Base-by-base conservation (phyloP, 352 stramenopile species). In the Phytopythium oedochilum region DNA sequence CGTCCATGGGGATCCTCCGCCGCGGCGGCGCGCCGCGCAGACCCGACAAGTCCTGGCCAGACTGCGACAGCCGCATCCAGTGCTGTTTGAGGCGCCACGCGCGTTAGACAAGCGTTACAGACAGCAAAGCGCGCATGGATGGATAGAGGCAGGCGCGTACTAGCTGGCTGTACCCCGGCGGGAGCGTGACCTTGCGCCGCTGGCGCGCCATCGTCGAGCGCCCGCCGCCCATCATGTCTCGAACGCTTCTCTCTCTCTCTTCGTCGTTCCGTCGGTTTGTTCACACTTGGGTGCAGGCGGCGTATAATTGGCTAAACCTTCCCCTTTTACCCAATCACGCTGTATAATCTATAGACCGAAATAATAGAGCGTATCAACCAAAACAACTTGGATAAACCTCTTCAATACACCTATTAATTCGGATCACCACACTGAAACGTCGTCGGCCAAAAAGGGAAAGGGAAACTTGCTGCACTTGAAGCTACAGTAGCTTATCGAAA, bases 91-190 rank as follows among this genome's bases (percentile, higher is more conserved):
- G 14, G 53, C 40, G 14, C 15, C 20, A 28, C 23, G 9, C n/a
- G 39, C 20, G 39, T 45, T 28, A 5, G 0, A 60, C 2, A 64
- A 22, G 50, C 36, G 8, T 26, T 38, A 14, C 20, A 11, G 20
- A 29, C 5, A n/a, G n/a, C n/a, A n/a, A n/a, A n/a, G 48, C 28
- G 5, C 14, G 8, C 12, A 32, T 11, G 48, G 18, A 12, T 2
- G 40, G 23, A 49, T 25, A 36, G 11, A 17, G 34, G 23, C 34
- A 11, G 26, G n/a, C 3, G 62, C 68, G 59, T 56, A 93, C 94
- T 57, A 96, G 53, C 51, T 98, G 81, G 46, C 89, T 97, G 72
- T 97, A 98, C 28, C 95, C 94, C 32, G 86, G 88, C 25, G 81
- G 71, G 20, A 97, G 64, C 49, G 77, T 75, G 47, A 94, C 78